Conservation (phyloP, 2,329 filamentous ascomycete genomes). For the Trichoderma arundinaceum region DNA sequence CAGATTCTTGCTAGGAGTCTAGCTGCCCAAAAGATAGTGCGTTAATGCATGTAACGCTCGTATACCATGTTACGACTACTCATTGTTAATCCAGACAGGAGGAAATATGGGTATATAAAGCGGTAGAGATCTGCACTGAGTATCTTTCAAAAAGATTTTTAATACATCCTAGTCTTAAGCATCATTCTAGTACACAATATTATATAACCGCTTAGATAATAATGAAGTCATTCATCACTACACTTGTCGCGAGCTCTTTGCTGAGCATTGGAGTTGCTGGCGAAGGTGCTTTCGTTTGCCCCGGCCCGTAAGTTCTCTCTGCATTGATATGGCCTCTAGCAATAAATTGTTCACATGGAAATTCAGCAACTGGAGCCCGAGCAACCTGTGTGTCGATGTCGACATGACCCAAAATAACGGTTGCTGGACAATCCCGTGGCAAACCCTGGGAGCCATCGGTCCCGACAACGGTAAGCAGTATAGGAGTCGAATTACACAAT, state of each 20-base stretch:
- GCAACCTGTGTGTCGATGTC: conserved; percentile 1
- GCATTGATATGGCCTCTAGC: no score
- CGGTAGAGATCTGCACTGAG: neutral
- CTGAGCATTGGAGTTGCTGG: conserved; percentile 6
- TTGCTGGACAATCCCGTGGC: conserved; percentile 10
- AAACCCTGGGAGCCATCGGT: conserved; percentile 12
- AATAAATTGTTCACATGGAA: neutral
- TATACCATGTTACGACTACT: no score
- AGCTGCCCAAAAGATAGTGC: no score
- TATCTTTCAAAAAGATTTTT: neutral
- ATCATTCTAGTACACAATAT: neutral
- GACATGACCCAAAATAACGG: neutral
- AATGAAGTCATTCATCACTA: conserved; percentile 9
- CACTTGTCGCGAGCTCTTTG: conserved; percentile 12
- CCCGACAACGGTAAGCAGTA: neutral
- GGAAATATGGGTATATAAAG: neutral
- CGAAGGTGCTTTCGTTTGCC: neutral
- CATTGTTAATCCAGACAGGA: no score
- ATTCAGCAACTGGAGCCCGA: conserved; percentile 9
- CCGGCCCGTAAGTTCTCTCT: neutral
- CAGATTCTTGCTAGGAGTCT: no score
- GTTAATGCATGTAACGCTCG: no score
- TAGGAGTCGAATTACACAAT: no score
- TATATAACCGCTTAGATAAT: neutral
- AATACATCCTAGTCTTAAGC: neutral